Percentiles rank a stretch among this genome's conserved stretches.
These are phyloP conservation scores for Russula emetica DNA, from an alignment of 768 basidiomycete genomes.

Conservation along the genomic window DNA sequence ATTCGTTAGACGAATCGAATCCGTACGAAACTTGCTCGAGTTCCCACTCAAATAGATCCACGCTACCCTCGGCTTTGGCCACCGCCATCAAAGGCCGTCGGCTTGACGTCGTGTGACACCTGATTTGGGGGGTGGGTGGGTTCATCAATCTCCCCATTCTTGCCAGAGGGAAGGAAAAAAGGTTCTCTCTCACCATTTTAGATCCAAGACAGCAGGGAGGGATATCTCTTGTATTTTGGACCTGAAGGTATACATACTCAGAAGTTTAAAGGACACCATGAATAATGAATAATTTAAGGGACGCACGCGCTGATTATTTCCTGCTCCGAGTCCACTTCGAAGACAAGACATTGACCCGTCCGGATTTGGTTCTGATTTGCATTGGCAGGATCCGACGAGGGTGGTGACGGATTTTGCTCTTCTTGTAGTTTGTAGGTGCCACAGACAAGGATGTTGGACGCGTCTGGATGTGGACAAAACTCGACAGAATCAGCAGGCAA, in stretches of 20 bases:
- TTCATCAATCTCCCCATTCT: background rate
- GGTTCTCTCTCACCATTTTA: slow-evolving; percentile 74
- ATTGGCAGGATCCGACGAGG: background rate
- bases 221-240: slow-evolving; percentile 62
- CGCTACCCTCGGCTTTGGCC: slow-evolving; percentile 80
- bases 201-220: slow-evolving; percentile 81
- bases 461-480: slow-evolving; percentile 71
- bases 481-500: slow-evolving; percentile 89
- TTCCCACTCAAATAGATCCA: slow-evolving; percentile 61
- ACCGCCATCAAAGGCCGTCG: slow-evolving; percentile 55
- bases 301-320: slow-evolving; percentile 42
- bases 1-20: background rate
- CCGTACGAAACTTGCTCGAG: slow-evolving; percentile 41
- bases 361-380: slow-evolving; percentile 33
- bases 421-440: slow-evolving; percentile 86
- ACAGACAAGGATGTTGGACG: slow-evolving; percentile 67
- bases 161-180: background rate
- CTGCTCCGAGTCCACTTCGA: slow-evolving; percentile 40
- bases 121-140: slow-evolving; percentile 29
- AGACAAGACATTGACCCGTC: slow-evolving; percentile 71
- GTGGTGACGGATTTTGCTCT: background rate
- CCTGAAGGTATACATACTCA: slow-evolving; percentile 29
- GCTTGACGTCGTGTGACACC: slow-evolving; percentile 53
- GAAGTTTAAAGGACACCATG: background rate
- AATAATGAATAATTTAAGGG: background rate